Evolutionary conservation across 805 yeast species (phyloP).

Genomic region (Kuraishia piskuri): DNA sequence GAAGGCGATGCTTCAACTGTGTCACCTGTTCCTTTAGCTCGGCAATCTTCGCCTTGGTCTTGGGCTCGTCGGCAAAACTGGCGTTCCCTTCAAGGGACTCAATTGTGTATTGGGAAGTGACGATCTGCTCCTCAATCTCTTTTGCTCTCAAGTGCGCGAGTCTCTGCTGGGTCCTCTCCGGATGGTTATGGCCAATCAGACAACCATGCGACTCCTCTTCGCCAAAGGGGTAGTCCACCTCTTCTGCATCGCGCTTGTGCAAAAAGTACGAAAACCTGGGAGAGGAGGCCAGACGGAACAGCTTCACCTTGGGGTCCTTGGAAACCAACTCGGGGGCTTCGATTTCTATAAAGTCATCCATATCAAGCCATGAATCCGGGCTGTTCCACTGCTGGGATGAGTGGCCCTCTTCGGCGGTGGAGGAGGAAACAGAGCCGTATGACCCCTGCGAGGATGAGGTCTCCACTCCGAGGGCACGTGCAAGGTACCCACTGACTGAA

Average conservation of each 20-base stretch:
- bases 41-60: neutral
- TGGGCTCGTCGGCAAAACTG: conserved; percentile 1
- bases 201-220: conserved; percentile 61
- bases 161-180: conserved; percentile 44
- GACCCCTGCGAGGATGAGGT: conserved; percentile 8
- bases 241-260: conserved; percentile 33
- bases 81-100: conserved; percentile 16
- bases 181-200: conserved; percentile 41
- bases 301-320: conserved; percentile 36
- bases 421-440: conserved; percentile 11
- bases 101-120: conserved; percentile 16
- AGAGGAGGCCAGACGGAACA: conserved; percentile 39
- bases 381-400: neutral
- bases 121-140: conserved; percentile 31
- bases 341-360: conserved; percentile 68
- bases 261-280: conserved; percentile 54
- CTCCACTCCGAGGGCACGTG: conserved; percentile 21
- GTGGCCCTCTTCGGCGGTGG: conserved; percentile 8
- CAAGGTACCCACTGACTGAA: conserved; percentile 34
- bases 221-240: conserved; percentile 50
- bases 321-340: conserved; percentile 36
- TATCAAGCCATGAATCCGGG: conserved; percentile 55
- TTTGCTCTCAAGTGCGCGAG: conserved; percentile 31
- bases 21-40: neutral
- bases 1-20: conserved; percentile 7